Evolutionary conservation across 169 alveolate species (phyloP), one percentile per base, ranked within the genome.

Genomic region (Babesia ovis): DNA sequence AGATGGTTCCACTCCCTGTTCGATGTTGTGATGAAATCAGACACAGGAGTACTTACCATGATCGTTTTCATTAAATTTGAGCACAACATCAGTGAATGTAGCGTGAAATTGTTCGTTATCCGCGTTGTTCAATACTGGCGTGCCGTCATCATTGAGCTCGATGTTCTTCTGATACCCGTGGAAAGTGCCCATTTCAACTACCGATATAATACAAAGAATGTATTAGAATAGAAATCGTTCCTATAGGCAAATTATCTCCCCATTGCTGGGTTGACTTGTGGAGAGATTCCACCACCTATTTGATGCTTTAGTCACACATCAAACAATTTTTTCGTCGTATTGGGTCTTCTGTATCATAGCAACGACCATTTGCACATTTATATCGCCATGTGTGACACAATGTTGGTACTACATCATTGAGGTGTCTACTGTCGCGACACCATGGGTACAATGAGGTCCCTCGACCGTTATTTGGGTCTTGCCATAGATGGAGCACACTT

Each of bases 1-100:
- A 72, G 0, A 72, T 2, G 16, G 82, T 72, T 16, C 89, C 89
- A 25, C 20, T 35, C 3, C 89, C 89, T 81, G 77, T 0, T 4
- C 39, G 56, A 39, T 11, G 4, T 20, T n/a, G n/a, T 22, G 3
- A 0, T 4, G 11, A 12, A 12, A 6, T 12, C 34, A 8, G 16
- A 0, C 22, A 4, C 23, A 12, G 39, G 23, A 14, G 20, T 4
- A 16, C 64, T 29, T 51, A 77, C 86, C 81, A 48, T 77, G 73
- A 9, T 67, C 45, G 8, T 39, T 18, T 3, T 67, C 50, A 22
- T 77, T 68, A 25, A 77, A 53, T n/a, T 64, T 62, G 25, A 77
- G 76, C 29, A 59, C 51, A 9, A 77, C 86, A 22, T 77, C 50
- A n/a, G 5, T 31, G 54, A 23, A 60, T 16, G 35, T 61, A 12